These are phyloP conservation scores for Hyparrhenia diplandra DNA, from an alignment of 176 grass and related monocot species.

Conservation along the genomic window DNA sequence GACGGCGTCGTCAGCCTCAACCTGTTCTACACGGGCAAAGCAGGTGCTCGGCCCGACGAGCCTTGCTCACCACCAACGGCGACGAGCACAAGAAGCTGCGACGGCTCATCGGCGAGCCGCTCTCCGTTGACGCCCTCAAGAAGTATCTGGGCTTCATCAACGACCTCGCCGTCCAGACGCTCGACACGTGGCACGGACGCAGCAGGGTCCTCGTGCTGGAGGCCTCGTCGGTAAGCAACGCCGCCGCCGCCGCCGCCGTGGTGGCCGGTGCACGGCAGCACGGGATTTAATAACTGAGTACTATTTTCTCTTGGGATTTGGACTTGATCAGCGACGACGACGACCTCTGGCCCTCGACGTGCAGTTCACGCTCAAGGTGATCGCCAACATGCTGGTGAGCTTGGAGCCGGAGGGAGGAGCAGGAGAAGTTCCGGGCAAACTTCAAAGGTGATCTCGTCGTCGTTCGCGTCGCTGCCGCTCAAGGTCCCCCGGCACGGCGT, in stretches of 20 bases:
- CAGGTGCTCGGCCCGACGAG: conserved; percentile 69
- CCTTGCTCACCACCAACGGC: conserved; percentile 60
- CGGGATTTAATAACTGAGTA: too few species aligned
- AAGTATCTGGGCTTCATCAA: conserved; percentile 55
- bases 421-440: conserved; percentile 61
- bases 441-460: conserved; percentile 72
- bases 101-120: conserved; percentile 55
- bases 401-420: conserved; percentile 59
- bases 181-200: conserved; percentile 36
- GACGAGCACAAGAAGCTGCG: conserved; percentile 69
- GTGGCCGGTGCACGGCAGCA: too few species aligned
- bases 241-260: too few species aligned
- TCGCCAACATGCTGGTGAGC: conserved; percentile 70
- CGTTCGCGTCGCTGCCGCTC: conserved; percentile 57
- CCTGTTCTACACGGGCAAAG: conserved; percentile 65
- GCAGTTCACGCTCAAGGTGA: conserved; percentile 76
- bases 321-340: neutral
- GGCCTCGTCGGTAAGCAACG: conserved; percentile 39
- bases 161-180: conserved; percentile 40
- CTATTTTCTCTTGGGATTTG: neutral
- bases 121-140: conserved; percentile 60
- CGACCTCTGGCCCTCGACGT: too few species aligned
- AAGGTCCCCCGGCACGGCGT: conserved; percentile 58
- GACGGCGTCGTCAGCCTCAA: conserved; percentile 69
- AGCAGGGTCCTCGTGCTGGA: conserved; percentile 51